Percentiles rank a stretch among this genome's conserved stretches.
These are phyloP conservation scores for Cercospora nicotianae DNA, from an alignment of 2,329 filamentous ascomycete genomes.

Conservation along the genomic window DNA sequence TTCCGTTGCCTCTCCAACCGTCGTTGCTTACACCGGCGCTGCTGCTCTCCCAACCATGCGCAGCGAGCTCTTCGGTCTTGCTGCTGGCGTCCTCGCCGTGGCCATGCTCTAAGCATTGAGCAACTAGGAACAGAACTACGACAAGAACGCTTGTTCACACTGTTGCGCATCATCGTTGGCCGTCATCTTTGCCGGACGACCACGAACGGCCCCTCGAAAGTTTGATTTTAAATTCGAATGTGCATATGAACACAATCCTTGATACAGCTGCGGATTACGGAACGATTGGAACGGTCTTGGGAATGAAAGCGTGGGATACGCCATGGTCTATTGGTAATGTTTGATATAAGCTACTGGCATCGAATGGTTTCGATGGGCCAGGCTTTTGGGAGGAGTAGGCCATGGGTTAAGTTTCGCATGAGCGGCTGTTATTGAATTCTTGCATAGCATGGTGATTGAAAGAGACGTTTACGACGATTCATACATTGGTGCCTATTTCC, in stretches of 20 bases:
- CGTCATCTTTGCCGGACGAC: not conserved
- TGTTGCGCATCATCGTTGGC: constrained; percentile 17
- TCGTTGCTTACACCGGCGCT: constrained; percentile 36
- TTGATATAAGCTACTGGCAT: not conserved
- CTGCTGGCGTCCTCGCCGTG: constrained; percentile 35
- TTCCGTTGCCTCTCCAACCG: constrained; percentile 20
- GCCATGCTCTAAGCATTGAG: constrained; percentile 33
- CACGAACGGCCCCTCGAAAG: constrained; percentile 10
- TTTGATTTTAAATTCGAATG: constrained; percentile 29
- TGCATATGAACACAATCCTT: constrained; percentile 31
- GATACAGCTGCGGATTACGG: constrained; percentile 4
- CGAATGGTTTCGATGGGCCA: not conserved
- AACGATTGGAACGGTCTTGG: constrained; percentile 1
- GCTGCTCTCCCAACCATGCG: constrained; percentile 30
- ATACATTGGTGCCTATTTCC: not conserved
- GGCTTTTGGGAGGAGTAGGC: not conserved
- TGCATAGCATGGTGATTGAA: constrained; percentile 10
- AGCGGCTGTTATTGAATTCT: not conserved
- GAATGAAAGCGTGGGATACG: not conserved
- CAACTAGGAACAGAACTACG: not conserved
- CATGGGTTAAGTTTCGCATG: not conserved
- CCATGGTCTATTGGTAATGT: constrained; percentile 11
- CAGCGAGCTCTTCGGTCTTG: constrained; percentile 34
- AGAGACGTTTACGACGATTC: not conserved
- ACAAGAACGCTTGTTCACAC: not conserved